Conservation (phyloP, 352 stramenopile genomes). For the Pythium inflatum region DNA sequence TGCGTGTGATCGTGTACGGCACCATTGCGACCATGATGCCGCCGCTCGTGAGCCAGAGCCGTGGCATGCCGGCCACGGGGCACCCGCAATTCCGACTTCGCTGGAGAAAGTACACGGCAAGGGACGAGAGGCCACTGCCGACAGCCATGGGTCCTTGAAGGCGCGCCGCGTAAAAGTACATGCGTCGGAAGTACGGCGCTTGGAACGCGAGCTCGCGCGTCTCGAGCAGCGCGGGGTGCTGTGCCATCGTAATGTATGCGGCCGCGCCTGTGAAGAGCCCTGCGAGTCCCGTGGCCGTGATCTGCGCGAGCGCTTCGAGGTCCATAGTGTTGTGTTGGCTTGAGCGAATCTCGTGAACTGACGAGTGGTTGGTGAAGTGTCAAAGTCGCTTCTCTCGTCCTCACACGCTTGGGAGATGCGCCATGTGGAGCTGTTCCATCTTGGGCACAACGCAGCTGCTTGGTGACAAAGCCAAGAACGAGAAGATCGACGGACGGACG, state of each 20-base stretch:
- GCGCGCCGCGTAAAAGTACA: constrained; percentile 77
- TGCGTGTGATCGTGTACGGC: constrained; percentile 69
- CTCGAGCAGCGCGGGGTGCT: constrained; percentile 74
- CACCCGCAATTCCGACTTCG: constrained; percentile 28
- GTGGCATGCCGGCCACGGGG: constrained; percentile 37
- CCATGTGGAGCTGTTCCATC: too few species aligned
- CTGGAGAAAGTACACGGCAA: constrained; percentile 55
- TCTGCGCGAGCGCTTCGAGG: constrained; percentile 62
- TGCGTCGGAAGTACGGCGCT: constrained; percentile 73
- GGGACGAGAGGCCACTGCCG: constrained; percentile 53
- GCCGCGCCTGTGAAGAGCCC: constrained; percentile 73
- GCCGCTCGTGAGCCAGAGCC: constrained; percentile 63
- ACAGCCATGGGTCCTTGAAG: constrained; percentile 66
- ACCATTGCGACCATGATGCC: constrained; percentile 59
- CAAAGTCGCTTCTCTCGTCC: too few species aligned
- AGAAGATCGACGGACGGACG: too few species aligned
- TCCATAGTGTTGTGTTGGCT: constrained; percentile 14
- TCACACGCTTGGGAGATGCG: too few species aligned
- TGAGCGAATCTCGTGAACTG: constrained; percentile 1
- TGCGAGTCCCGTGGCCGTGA: constrained; percentile 59
- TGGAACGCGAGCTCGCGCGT: constrained; percentile 59
- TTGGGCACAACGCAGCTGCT: too few species aligned
- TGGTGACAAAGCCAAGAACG: too few species aligned
- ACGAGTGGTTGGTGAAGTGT: neutral
- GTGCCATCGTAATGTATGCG: constrained; percentile 71